Conservation (phyloP, 192 early-diverging fungal genomes). For the Coemansia nantahalensis region DNA sequence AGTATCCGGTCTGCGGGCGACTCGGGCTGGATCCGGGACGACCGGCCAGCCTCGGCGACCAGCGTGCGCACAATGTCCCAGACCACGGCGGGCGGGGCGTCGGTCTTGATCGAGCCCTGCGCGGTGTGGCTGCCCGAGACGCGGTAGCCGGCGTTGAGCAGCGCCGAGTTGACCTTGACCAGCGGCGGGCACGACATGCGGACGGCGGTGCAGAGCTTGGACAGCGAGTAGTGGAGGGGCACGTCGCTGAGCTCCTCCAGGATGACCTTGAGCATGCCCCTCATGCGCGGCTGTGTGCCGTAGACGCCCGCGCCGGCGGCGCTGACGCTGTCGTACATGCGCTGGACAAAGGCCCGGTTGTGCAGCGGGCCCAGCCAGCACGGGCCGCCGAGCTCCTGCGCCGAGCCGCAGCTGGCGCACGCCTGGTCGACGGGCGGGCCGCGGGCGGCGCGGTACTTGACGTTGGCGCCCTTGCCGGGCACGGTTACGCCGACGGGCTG, state of each 20-base stretch:
- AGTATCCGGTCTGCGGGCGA: constrained; percentile 72
- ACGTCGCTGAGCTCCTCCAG: constrained; percentile 67
- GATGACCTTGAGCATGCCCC: constrained; percentile 93
- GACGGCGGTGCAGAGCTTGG: constrained; percentile 65
- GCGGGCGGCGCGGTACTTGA: constrained; percentile 61
- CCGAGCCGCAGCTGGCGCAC: constrained; percentile 76
- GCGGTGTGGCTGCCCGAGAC: constrained; percentile 84
- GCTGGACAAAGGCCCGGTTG: constrained; percentile 74
- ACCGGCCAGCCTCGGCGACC: constrained; percentile 64
- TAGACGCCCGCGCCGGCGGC: constrained; percentile 56
- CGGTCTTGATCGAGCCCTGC: constrained; percentile 84
- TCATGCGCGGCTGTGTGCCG: constrained; percentile 82
- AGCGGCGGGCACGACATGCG: constrained; percentile 75
- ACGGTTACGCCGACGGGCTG: constrained; percentile 72
- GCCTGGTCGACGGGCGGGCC: constrained; percentile 59
- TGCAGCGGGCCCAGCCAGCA: constrained; percentile 86
- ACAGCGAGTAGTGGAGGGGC: constrained; percentile 82
- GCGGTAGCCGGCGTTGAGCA: constrained; percentile 88
- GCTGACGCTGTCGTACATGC: constrained; percentile 75
- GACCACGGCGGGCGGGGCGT: constrained; percentile 78
- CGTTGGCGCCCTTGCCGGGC: constrained; percentile 53
- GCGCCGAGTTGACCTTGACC: constrained; percentile 72
- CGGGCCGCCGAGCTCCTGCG: constrained; percentile 84
- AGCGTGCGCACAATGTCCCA: constrained; percentile 92
- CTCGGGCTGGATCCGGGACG: constrained; percentile 62